Conservation (phyloP, 257 asterid genomes). For the Lycium ferocissimum region DNA sequence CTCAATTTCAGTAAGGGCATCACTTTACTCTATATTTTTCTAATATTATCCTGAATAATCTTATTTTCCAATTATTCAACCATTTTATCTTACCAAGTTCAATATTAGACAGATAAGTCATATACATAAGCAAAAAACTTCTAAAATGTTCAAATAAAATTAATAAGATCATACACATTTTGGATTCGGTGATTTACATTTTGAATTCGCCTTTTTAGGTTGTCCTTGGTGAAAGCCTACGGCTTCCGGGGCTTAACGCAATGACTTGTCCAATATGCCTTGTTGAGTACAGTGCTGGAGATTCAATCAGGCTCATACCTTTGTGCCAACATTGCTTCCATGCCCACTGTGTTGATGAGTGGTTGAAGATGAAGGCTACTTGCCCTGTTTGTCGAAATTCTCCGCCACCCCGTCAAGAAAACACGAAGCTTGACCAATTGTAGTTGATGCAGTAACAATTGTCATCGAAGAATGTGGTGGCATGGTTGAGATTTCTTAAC, state of each 20-base stretch:
- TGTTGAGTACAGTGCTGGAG: slow-evolving; percentile 45
- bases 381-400: slow-evolving; percentile 53
- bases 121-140: neutral
- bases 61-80: no score
- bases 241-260: slow-evolving; percentile 33
- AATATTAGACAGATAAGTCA: no score
- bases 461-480: neutral
- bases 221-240: slow-evolving; percentile 37
- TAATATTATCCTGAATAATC: no score
- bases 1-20: no score
- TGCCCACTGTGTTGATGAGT: slow-evolving; percentile 44
- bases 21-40: no score
- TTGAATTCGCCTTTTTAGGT: neutral
- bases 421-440: neutral
- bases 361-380: slow-evolving; percentile 41
- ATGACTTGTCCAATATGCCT: slow-evolving; percentile 48
- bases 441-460: neutral
- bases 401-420: neutral
- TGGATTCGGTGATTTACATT: neutral
- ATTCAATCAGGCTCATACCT: slow-evolving; percentile 46
- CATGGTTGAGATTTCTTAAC: neutral
- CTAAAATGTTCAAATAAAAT: neutral
- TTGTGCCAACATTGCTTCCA: slow-evolving; percentile 53
- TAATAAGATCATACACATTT: neutral
- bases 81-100: no score